Base-by-base conservation (phyloP, 768 basidiomycete genomes). In the Galerina sulciceps region DNA sequence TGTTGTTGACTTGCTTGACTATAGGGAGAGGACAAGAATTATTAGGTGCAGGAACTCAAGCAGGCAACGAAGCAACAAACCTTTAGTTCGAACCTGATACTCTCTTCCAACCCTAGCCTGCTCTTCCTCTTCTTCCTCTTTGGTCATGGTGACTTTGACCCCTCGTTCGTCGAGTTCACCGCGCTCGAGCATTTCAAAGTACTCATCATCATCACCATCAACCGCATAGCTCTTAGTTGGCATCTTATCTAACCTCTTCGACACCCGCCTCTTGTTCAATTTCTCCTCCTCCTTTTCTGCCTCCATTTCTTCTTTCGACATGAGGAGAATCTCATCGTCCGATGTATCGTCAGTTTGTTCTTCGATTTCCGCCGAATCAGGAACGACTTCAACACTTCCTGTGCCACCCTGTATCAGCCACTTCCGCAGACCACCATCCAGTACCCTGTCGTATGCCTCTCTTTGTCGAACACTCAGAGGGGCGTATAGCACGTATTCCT, bases 401-500 rank as follows among this genome's bases (percentile, higher is more conserved):
- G 72, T 76, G 15, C 79, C 72, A 5, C 77, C 77, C 9, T 66
- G 63, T 20, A 77, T 75, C 20, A 92, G 71, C 74, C 88, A 89
- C 35, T 80, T 76, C 14, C 95, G 81, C 22, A 96, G 76, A 3
- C 81, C 84, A 0, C 93, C 88, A 18, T 83, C 80, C 14, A 96
- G 77, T 15, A 96, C 86, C 4, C 84, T 84, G 57, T 94, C 88
- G 65, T 96, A 98, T 22, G 96, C 76, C 57, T 91, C 85, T n/a
- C 88, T 86, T 68, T 99, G 97, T 51, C 82, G 81, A 22, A 85
- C 76, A 54, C 88, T 97, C 6, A 98, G 78, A 0, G 95, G 94
- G 0, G 94, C 94, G 59, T 96, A 96, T 0, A 99, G 81, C 2
- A 98, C 86, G 65, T 99, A 99, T 73, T 95, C 93, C 72, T 95